Evolutionary conservation across 768 basidiomycete species (phyloP), one percentile per base, ranked within the genome.

Genomic region (Naganishia friedmannii): DNA sequence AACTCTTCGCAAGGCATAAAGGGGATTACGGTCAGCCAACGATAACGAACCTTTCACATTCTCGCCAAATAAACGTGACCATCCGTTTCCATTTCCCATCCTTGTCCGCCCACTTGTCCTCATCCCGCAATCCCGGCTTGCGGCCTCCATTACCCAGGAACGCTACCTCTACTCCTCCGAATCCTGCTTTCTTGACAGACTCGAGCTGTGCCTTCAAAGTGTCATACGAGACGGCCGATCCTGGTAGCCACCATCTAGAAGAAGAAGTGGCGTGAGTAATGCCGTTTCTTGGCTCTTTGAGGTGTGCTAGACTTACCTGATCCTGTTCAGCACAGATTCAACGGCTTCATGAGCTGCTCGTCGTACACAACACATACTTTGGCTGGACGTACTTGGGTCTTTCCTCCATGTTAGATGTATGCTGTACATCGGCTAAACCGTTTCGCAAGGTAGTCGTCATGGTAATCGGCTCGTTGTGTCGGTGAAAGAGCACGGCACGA

Each of bases 221-320:
- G 17, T 48, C 17, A 37, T 48, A 37, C 32, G 46, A 26, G 51
- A 53, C 66, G 29, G 46, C 23, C 31, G 48, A 23, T 51, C 66
- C 66, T 53, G 66, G 66, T 17, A 51, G 34, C 66, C 53, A 67
- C 66, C 66, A 67, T 67, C 66, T 67, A 29, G 48, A 3, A 48
- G 46, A 48, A 48, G 37, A 26, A 17, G 42, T 37, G 34, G 37
- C 48, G 12, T 51, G 12, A 51, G 48, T 51, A n/a, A n/a, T 2
- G n/a, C 48, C 6, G 48, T 12, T 51, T 6, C 3, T 23, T n/a
- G 6, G 17, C n/a, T 51, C n/a, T 23, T 3, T n/a, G 17, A 37
- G 48, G 48, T 21, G 3, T 7, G 23, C 19, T n/a, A 51, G 48
- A 26, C 3, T 51, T 51, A 51, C 48, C 48, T 51, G n/a, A 51